Conservation (phyloP, 2,329 filamentous ascomycete genomes). For the Colletotrichum paranaense region DNA sequence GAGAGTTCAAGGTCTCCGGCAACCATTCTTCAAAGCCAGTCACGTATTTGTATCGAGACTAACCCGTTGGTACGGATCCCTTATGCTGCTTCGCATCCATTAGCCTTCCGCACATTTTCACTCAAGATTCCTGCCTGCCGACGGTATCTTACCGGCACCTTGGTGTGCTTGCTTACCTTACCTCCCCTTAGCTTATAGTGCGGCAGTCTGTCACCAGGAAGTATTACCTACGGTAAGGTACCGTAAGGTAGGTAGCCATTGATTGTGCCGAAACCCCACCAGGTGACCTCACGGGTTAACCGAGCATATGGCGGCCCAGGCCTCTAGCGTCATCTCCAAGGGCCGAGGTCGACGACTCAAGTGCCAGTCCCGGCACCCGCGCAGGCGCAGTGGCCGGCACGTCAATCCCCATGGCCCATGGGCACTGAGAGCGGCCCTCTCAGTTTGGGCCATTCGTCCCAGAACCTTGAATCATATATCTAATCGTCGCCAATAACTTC, state of each 20-base stretch:
- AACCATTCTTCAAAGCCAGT: background rate
- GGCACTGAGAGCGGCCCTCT: background rate
- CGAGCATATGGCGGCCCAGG: constrained; percentile 10
- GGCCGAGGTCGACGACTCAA: constrained; percentile 23
- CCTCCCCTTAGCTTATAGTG: too few species aligned
- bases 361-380: background rate
- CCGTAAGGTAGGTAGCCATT: background rate
- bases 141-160: too few species aligned
- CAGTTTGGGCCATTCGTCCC: constrained; percentile 6
- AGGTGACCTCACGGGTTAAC: constrained; percentile 26
- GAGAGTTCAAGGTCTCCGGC: background rate
- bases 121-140: too few species aligned
- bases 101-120: too few species aligned
- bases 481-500: background rate
- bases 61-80: too few species aligned
- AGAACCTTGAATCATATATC: background rate
- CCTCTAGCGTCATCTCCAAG: constrained; percentile 1
- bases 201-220: background rate
- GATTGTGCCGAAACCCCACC: constrained; percentile 12
- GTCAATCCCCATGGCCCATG: background rate
- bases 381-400: background rate
- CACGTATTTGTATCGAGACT: background rate
- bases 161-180: too few species aligned
- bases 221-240: background rate
- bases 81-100: background rate